These are phyloP conservation scores for Rostrohypoxylon terebratum DNA, from an alignment of 495 filamentous ascomycete species.

Conservation along the genomic window DNA sequence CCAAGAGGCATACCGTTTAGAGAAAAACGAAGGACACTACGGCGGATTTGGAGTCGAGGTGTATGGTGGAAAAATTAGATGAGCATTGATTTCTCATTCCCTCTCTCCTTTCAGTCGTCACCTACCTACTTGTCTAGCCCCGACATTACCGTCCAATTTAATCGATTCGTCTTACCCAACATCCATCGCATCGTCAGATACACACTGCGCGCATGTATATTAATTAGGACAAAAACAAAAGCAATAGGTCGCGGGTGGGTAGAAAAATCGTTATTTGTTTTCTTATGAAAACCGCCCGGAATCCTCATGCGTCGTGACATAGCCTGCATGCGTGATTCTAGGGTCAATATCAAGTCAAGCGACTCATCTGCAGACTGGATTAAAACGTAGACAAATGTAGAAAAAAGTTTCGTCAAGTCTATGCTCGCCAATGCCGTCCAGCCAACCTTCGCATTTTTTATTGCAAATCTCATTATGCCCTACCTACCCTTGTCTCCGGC, in stretches of 20 bases:
- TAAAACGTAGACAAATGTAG: slow-evolving; percentile 6
- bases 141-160: slow-evolving; percentile 2
- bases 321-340: neutral
- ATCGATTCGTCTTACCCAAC: slow-evolving; percentile 12
- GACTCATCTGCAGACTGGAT: neutral
- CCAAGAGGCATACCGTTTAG: slow-evolving; percentile 28
- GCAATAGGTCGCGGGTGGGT: neutral
- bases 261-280: neutral
- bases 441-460: neutral
- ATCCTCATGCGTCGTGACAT: slow-evolving; percentile 1
- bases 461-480: neutral
- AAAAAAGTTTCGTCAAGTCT: slow-evolving; percentile 1
- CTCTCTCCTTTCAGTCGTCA: neutral
- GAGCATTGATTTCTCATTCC: slow-evolving; percentile 27
- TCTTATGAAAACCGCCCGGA: neutral
- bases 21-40: slow-evolving; percentile 32
- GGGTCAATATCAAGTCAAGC: slow-evolving; percentile 1
- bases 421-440: neutral
- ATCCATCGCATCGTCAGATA: slow-evolving; percentile 2
- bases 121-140: neutral
- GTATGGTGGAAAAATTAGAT: slow-evolving; percentile 36
- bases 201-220: slow-evolving; percentile 22
- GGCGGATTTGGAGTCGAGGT: slow-evolving; percentile 39
- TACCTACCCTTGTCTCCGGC: neutral
- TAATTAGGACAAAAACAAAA: slow-evolving; percentile 7